Percentiles rank a stretch among this genome's conserved stretches.
Conservation (phyloP, 148 eudicot genomes). For the Amaranthus hypochondriacus region DNA sequence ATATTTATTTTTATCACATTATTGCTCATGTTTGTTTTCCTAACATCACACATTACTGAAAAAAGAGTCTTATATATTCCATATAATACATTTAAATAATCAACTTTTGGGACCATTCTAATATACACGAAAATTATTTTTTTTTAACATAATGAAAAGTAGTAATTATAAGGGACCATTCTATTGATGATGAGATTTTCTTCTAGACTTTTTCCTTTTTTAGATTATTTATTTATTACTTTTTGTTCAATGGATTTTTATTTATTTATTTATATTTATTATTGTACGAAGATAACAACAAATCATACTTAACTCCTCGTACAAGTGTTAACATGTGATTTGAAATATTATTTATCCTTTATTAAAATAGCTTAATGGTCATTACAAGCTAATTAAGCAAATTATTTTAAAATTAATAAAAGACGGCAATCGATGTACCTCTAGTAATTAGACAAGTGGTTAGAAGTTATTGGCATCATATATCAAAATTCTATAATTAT, state of each 20-base stretch:
- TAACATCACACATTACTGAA: neutral
- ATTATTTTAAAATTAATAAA: neutral
- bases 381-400: neutral
- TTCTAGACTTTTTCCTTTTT: neutral
- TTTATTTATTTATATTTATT: neutral
- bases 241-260: neutral
- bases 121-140: neutral
- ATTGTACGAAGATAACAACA: too few relatives aligned
- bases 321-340: constrained; percentile 3
- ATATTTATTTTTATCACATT: neutral
- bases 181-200: neutral
- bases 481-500: neutral
- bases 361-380: neutral
- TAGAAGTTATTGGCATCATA: neutral
- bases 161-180: neutral
- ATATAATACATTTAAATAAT: too few relatives aligned
- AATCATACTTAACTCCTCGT: neutral
- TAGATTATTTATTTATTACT: neutral
- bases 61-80: neutral
- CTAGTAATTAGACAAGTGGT: neutral
- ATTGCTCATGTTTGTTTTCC: constrained; percentile 7
- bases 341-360: neutral
- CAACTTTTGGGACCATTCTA: constrained; percentile 8
- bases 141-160: neutral
- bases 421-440: neutral